Evolutionary conservation across 2,329 filamentous ascomycete species (phyloP).

Genomic region (Clonostachys rosea): DNA sequence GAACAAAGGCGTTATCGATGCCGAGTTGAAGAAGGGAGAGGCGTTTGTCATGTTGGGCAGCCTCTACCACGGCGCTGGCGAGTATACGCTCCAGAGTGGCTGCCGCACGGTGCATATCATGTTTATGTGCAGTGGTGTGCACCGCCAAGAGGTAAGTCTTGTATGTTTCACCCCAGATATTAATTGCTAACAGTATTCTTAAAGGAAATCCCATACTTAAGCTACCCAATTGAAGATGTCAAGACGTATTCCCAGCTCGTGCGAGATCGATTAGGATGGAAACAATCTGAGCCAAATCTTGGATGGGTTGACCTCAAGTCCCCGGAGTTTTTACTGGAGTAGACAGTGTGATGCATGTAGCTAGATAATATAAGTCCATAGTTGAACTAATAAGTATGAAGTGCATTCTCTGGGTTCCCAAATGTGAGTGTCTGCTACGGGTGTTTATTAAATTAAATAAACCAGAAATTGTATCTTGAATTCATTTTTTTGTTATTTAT

Average conservation of each 20-base stretch:
- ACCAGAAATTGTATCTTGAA: no score
- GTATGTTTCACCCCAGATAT: conserved; percentile 1
- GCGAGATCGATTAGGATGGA: conserved; percentile 28
- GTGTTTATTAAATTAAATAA: no score
- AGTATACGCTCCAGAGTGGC: conserved; percentile 17
- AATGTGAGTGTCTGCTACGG: no score
- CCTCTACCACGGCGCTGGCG: conserved; percentile 26
- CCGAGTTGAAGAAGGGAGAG: conserved; percentile 24
- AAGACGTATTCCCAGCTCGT: conserved; percentile 27
- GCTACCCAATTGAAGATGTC: conserved; percentile 28
- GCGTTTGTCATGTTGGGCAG: conserved; percentile 30
- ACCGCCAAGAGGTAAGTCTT: conserved; percentile 18
- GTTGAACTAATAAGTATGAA: no score
- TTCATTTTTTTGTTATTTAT: no score
- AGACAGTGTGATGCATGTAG: no score
- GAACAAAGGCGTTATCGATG: conserved; percentile 14
- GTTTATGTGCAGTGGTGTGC: conserved; percentile 29
- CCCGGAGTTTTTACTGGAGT: conserved; percentile 16
- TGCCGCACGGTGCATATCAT: conserved; percentile 28
- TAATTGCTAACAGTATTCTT: not conserved
- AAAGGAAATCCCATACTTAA: conserved; percentile 11
- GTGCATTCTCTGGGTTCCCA: no score
- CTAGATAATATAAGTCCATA: no score
- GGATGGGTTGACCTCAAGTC: conserved; percentile 32
- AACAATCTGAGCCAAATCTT: conserved; percentile 29